Percentiles rank a stretch among this genome's conserved stretches.
phyloP scores from a whole-genome alignment of 2,329 filamentous ascomycete species.

The Aspergillus terreus region DNA sequence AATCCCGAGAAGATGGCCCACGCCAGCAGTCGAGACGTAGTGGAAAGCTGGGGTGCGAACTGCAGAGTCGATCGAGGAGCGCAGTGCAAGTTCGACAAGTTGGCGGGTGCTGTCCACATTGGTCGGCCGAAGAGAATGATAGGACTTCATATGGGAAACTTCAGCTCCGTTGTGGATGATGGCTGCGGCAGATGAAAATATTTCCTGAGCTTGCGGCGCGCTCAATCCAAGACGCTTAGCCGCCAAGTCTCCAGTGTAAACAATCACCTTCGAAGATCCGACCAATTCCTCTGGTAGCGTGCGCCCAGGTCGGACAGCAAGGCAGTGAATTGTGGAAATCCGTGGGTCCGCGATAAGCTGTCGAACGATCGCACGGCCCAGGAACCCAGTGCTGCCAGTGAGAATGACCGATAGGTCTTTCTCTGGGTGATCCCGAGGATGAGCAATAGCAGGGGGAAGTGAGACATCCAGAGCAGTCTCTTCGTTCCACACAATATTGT shows the following conservation, averaged over 20 bases:
- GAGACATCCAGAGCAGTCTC: too few species aligned
- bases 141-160: too few species aligned
- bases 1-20: too few species aligned
- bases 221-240: slow-evolving; percentile 11
- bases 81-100: slow-evolving; percentile 16
- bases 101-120: slow-evolving; percentile 24
- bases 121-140: not conserved
- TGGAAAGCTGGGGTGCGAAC: slow-evolving; percentile 25
- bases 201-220: too few species aligned
- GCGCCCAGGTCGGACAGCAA: slow-evolving; percentile 22
- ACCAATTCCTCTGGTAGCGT: slow-evolving; percentile 23
- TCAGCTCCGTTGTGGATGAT: too few species aligned
- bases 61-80: not conserved
- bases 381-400: slow-evolving; percentile 32
- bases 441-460: too few species aligned
- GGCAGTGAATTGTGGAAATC: slow-evolving; percentile 40
- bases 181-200: too few species aligned
- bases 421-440: not conserved
- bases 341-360: slow-evolving; percentile 28
- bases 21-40: slow-evolving; percentile 21
- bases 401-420: slow-evolving; percentile 11
- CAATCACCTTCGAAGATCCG: slow-evolving; percentile 41
- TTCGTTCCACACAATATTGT: too few species aligned
- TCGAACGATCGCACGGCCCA: slow-evolving; percentile 39
- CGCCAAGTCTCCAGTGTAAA: slow-evolving; percentile 1